Percentiles rank a stretch among this genome's conserved stretches.
These are phyloP conservation scores for Kwoniella sp. DNA, from an alignment of 768 basidiomycete genomes.

Conservation along the genomic window DNA sequence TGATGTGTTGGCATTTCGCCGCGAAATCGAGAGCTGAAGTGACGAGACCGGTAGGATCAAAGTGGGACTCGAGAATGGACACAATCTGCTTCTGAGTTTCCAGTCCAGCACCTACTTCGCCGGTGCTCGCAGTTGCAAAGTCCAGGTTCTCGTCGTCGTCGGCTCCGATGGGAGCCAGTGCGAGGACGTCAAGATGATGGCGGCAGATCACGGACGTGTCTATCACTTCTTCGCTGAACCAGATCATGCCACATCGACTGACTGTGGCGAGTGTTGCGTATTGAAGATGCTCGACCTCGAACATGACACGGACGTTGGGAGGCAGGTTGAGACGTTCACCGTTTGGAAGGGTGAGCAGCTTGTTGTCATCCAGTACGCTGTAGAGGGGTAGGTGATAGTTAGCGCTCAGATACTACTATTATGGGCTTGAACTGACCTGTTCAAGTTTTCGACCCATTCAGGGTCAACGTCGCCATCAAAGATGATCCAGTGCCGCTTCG, in stretches of 20 bases:
- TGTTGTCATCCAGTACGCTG: constrained; percentile 98
- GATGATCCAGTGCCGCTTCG: constrained; percentile 97
- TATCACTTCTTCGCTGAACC: constrained; percentile 98
- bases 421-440: constrained; percentile 72
- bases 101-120: constrained; percentile 61
- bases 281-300: constrained; percentile 95
- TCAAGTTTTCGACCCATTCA: constrained; percentile 99
- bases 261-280: constrained; percentile 98
- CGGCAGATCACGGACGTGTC: constrained; percentile 88
- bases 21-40: constrained; percentile 76
- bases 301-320: constrained; percentile 97
- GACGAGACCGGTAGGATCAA: constrained; percentile 79
- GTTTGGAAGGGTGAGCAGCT: constrained; percentile 91
- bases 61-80: constrained; percentile 75
- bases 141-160: constrained; percentile 73
- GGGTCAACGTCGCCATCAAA: constrained; percentile 99
- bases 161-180: constrained; percentile 74
- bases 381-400: background rate
- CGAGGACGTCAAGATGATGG: constrained; percentile 79
- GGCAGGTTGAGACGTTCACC: constrained; percentile 97
- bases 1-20: constrained; percentile 89
- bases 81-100: constrained; percentile 59
- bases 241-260: constrained; percentile 99
- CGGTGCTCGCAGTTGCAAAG: constrained; percentile 58
- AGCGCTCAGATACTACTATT: background rate